Conservation (phyloP, 139 green algal genomes). For the Chlamydomonas schloesseri region DNA sequence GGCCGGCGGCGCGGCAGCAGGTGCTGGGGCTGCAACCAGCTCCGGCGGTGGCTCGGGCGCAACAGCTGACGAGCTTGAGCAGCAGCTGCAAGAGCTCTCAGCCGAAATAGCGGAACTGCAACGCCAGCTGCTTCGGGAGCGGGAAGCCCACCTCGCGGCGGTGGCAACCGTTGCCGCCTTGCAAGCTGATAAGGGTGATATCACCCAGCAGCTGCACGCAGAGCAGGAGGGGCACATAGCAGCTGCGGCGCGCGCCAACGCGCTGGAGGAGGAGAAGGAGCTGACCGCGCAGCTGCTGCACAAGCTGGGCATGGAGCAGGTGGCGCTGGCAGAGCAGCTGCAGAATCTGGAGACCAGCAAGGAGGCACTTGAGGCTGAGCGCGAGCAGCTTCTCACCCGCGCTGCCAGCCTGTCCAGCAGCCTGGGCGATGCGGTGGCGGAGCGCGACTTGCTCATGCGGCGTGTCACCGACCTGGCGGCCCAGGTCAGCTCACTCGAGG, state of each 20-base stretch:
- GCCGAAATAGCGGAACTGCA: neutral
- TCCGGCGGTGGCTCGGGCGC: no score
- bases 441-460: neutral
- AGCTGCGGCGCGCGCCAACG: neutral
- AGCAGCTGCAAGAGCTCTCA: neutral
- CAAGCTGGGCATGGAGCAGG: conserved; percentile 3
- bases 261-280: conserved; percentile 11
- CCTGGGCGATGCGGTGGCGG: neutral
- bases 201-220: neutral
- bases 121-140: neutral
- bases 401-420: neutral
- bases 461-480: neutral
- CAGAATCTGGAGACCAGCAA: neutral
- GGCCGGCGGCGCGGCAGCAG: no score
- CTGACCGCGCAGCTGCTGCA: neutral
- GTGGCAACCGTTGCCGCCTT: neutral
- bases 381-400: neutral
- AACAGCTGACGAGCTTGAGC: neutral
- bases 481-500: neutral
- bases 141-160: neutral
- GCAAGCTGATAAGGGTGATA: neutral
- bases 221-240: neutral
- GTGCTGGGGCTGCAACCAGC: no score
- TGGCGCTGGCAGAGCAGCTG: conserved; percentile 17
- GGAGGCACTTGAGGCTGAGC: conserved; percentile 9